A percentile compares a stretch with the other conserved stretches of the same genome.
phyloP scores from a whole-genome alignment of 2,329 filamentous ascomycete genomes.

The Epichloe glyceriae region DNA sequence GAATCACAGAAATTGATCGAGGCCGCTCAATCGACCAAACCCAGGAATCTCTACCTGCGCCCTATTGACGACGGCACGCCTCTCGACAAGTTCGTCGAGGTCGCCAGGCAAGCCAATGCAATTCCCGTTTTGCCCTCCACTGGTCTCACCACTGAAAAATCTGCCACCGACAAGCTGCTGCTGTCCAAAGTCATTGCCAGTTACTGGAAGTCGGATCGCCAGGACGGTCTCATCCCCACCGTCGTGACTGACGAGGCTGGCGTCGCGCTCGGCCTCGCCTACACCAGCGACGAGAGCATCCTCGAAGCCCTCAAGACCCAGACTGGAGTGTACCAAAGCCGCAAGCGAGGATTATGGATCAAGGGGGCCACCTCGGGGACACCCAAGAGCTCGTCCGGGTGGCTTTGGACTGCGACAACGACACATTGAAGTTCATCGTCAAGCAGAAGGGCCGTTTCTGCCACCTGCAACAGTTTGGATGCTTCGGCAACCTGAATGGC shows the following conservation, averaged over 20 bases:
- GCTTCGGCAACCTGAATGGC: constrained; percentile 76
- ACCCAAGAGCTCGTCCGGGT: constrained; percentile 80
- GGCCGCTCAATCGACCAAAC: constrained; percentile 31
- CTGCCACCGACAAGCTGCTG: constrained; percentile 38
- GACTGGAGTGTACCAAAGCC: constrained; percentile 83
- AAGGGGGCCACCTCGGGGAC: constrained; percentile 90
- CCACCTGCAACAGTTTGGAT: constrained; percentile 81
- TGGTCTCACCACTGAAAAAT: constrained; percentile 54
- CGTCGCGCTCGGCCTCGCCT: constrained; percentile 75
- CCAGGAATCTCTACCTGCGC: constrained; percentile 37
- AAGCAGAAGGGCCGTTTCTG: constrained; percentile 89
- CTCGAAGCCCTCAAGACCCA: constrained; percentile 69
- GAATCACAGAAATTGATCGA: constrained; percentile 31
- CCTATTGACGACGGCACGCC: constrained; percentile 32
- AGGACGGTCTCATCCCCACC: constrained; percentile 76
- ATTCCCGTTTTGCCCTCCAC: constrained; percentile 66
- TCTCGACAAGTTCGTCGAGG: constrained; percentile 32
- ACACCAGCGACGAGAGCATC: constrained; percentile 86
- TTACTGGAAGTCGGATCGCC: constrained; percentile 67
- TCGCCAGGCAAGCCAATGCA: constrained; percentile 37
- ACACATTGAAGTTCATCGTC: constrained; percentile 83
- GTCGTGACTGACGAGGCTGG: constrained; percentile 84
- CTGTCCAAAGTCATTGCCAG: constrained; percentile 61
- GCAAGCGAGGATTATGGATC: constrained; percentile 91
- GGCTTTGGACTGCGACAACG: constrained; percentile 82